Base-by-base conservation (phyloP, 139 green algal species). In the Nannochloris sp. region DNA sequence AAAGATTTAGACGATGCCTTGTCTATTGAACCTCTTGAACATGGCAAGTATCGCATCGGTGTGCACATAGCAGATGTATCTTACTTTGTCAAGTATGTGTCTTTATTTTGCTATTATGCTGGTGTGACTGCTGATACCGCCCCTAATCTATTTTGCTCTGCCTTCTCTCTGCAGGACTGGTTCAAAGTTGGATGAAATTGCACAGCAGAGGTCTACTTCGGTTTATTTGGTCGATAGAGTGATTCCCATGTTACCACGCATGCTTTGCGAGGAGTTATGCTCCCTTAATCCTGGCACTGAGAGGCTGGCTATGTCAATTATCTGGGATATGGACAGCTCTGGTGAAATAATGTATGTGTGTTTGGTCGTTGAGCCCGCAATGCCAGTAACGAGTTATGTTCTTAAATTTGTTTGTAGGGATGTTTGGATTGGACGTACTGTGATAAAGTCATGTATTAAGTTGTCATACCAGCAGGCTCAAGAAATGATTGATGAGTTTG, bases 11-110 rank as follows among this genome's bases (percentile, higher is more conserved):
- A 95, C 57, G 88, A 95, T 55, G 88, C 88, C 1, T 77, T 95
- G 44, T 88, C 78, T 15, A 78, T 85, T 12, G 57, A 83, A 61
- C 21, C 48, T 25, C 67, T 83, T 50, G 40, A 53, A 0, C 58
- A 66, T 6, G 78, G 68, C 21, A 31, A 53, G 23, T 75, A 70
- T 43, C 66, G 77, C 0, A 73, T 95, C 37, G 89, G 87, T 2
- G 89, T 96, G 24, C 89, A 96, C 79, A 96, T 96, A 59, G 88
- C 89, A 29, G 89, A 96, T 55, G 89, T 96, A 50, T 77, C 80
- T 2, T 75, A 85, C 64, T 95, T 96, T 70, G 75, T 93, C 44
- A 70, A 21, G 46, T 53, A 21, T 21, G 46, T 21, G 34, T 40
- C 34, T 40, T 27, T 27, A 27, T 27, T 27, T 40, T 40, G 34